phyloP scores from a whole-genome alignment of 148 eudicot genomes.

The Dianthus caryophyllus region DNA sequence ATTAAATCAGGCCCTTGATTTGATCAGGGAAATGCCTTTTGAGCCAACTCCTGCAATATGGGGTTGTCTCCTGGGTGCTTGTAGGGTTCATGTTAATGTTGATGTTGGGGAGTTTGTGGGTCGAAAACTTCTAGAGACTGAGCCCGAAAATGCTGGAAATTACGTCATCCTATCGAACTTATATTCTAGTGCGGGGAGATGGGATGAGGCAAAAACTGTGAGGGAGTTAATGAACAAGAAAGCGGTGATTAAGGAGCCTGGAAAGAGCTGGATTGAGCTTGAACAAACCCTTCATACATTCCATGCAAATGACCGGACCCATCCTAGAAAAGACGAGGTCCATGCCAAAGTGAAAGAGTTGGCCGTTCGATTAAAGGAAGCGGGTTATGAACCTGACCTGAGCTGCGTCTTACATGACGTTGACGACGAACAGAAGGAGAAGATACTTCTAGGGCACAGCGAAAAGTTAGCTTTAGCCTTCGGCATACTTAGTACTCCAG shows the following conservation, averaged over 20 bases:
- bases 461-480: slow-evolving; percentile 75
- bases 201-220: slow-evolving; percentile 63
- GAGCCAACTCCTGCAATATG: slow-evolving; percentile 84
- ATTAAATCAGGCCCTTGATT: slow-evolving; percentile 57
- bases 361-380: slow-evolving; percentile 44
- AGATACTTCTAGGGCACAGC: slow-evolving; percentile 67
- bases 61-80: slow-evolving; percentile 89
- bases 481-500: slow-evolving; percentile 45
- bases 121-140: slow-evolving; percentile 49
- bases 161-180: slow-evolving; percentile 68
- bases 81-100: slow-evolving; percentile 60
- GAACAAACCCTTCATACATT: slow-evolving; percentile 64
- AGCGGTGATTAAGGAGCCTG: slow-evolving; percentile 65
- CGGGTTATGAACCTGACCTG: slow-evolving; percentile 69
- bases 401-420: slow-evolving; percentile 65
- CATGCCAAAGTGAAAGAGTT: slow-evolving; percentile 55
- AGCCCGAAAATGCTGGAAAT: slow-evolving; percentile 86
- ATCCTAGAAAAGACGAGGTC: slow-evolving; percentile 56
- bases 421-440: slow-evolving; percentile 84
- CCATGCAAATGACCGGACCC: slow-evolving; percentile 60
- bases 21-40: slow-evolving; percentile 58
- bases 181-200: slow-evolving; percentile 71
- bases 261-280: slow-evolving; percentile 80
- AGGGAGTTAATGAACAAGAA: slow-evolving; percentile 65
- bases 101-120: slow-evolving; percentile 64